Percentiles rank a stretch among this genome's conserved stretches.
phyloP scores from a whole-genome alignment of 2,329 filamentous ascomycete genomes.

The Pseudopithomyces chartarum region DNA sequence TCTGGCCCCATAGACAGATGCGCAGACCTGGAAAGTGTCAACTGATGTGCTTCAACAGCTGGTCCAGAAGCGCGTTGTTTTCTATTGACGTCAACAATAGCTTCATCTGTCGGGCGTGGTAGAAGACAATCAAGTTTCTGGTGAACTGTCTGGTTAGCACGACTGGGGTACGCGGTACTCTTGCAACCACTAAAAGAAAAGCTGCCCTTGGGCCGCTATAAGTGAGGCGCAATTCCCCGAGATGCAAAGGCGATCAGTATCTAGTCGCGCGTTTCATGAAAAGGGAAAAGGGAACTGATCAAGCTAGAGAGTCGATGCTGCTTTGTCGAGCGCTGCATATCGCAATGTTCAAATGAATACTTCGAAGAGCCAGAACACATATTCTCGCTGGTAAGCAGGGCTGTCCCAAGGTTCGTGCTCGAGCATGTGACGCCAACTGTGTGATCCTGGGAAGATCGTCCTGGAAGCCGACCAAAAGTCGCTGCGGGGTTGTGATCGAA shows the following conservation, averaged over 20 bases:
- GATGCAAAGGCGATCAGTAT: neutral
- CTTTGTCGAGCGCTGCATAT: neutral
- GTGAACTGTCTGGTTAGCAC: neutral
- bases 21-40: neutral
- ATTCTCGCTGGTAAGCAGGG: neutral
- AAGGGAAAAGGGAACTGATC: too few species aligned
- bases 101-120: neutral
- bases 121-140: neutral
- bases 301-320: too few species aligned
- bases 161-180: conserved; percentile 3
- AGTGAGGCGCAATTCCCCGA: conserved; percentile 5
- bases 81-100: conserved; percentile 6
- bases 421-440: too few species aligned
- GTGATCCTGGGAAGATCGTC: neutral
- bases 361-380: neutral
- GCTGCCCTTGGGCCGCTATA: neutral
- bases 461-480: neutral
- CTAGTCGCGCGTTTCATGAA: neutral
- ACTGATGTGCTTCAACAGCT: neutral
- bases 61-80: neutral
- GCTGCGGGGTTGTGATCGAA: neutral
- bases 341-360: too few species aligned
- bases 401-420: too few species aligned
- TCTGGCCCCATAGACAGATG: neutral
- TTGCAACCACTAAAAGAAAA: neutral